Base-by-base conservation (phyloP, 2,329 filamentous ascomycete genomes). In the Aspergillus clavatus region DNA sequence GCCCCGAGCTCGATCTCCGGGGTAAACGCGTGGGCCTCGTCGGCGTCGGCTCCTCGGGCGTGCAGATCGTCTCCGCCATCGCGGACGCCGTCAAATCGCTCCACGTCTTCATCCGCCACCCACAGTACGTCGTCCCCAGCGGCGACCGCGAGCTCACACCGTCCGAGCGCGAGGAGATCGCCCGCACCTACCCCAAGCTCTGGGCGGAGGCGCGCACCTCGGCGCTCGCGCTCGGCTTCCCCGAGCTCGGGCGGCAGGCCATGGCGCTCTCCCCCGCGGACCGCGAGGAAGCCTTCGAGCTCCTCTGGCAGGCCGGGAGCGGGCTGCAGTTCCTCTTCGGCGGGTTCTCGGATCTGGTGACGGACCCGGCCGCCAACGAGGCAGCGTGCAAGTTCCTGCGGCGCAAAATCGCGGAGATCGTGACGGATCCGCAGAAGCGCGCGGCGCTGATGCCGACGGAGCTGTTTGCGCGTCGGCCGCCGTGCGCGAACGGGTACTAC, bases 21-120 rank as follows among this genome's bases (percentile, higher is more conserved):
- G 70, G 62, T 19, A 75, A 76, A 46, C 65, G 63, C 5, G 76
- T 80, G 7, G 71, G 72, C 4, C 60, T 81, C 7, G 71, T 81
- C 40, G 57, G 57, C 2, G 56, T 43, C 12, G 61, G 62, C 0
- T 57, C 61, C 0, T 59, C 55, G 1, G 61, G 57, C 5, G 50
- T 60, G 2, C 63, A 66, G 37, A 26, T 61, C 1, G 59, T 63
- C 4, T 54, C 56, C 1, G 55, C 58, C 2, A 51, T 67, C 8
- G 60, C 56, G 1, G 37, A 48, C 18, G 46, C 54, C 7, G 65
- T 67, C 11, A 46, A 56, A 23, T 51, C 47, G 0, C 42, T 69
- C 31, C 52, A 51, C 12, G 58, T 51, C 26, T 68, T 71, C 52
- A 62, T 70, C 43, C 58, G 69, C 11, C 57, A 59, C 12, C 66